Conservation (phyloP, 495 filamentous ascomycete genomes). For the Penicillium riverlandense region DNA sequence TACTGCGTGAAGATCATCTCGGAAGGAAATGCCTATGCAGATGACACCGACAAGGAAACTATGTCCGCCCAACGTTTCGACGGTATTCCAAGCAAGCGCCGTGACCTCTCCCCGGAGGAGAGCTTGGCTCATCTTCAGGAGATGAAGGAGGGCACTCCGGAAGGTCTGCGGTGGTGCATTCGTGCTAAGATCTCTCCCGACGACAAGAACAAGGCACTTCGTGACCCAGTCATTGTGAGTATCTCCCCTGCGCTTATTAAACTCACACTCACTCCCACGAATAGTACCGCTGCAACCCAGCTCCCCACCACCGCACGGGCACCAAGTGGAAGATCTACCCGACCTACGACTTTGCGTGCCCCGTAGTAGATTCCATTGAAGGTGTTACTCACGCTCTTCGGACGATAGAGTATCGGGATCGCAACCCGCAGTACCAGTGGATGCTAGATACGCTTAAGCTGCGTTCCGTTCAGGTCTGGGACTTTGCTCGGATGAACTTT, state of each 20-base stretch:
- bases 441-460: constrained; percentile 81
- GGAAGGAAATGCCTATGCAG: constrained; percentile 78
- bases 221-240: constrained; percentile 73
- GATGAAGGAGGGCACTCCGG: constrained; percentile 75
- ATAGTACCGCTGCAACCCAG: constrained; percentile 67
- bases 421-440: constrained; percentile 97
- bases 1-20: constrained; percentile 73
- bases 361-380: constrained; percentile 83
- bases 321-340: constrained; percentile 91
- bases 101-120: constrained; percentile 72
- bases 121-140: constrained; percentile 74
- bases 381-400: constrained; percentile 92
- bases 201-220: constrained; percentile 77
- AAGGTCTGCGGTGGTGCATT: constrained; percentile 76
- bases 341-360: constrained; percentile 91
- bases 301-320: constrained; percentile 86
- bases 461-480: constrained; percentile 90
- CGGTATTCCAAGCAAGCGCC: constrained; percentile 65
- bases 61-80: constrained; percentile 75
- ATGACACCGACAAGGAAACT: constrained; percentile 82
- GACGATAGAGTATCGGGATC: constrained; percentile 95
- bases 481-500: constrained; percentile 96
- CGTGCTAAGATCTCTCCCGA: constrained; percentile 83
- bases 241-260: too few relatives aligned
- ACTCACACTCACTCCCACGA: too few relatives aligned